Conservation (phyloP, 176 grass and related monocot genomes). For the Echinochloa phyllopogon region DNA sequence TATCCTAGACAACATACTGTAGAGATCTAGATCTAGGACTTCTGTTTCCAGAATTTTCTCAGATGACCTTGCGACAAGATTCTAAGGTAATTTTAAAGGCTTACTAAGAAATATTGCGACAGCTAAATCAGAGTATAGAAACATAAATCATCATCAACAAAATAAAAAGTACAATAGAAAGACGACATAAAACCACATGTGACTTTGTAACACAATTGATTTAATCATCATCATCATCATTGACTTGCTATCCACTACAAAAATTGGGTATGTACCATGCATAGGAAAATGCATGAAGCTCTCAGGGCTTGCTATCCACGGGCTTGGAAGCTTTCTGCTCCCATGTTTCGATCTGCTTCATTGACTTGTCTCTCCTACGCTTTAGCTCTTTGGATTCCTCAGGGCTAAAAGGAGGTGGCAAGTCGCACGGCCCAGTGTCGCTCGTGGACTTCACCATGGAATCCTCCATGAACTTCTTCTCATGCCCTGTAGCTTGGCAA, state of each 20-base stretch:
- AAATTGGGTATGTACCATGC: conserved; percentile 41
- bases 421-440: conserved; percentile 57
- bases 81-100: neutral
- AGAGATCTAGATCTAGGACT: neutral
- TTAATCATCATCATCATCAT: neutral
- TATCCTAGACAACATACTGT: neutral
- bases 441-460: conserved; percentile 65
- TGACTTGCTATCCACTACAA: neutral
- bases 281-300: conserved; percentile 25
- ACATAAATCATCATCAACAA: neutral
- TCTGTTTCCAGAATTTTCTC: neutral
- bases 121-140: conserved; percentile 6
- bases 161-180: neutral
- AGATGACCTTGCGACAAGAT: neutral
- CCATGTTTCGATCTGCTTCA: conserved; percentile 71
- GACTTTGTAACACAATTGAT: conserved; percentile 28
- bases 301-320: conserved; percentile 45
- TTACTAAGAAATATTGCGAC: neutral
- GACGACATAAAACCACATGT: conserved; percentile 16
- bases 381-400: conserved; percentile 50
- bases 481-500: conserved; percentile 57
- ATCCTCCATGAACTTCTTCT: conserved; percentile 81
- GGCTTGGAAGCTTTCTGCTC: conserved; percentile 53
- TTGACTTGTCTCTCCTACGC: conserved; percentile 51
- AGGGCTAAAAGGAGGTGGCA: conserved; percentile 66